Base-by-base conservation (phyloP, 2,329 filamentous ascomycete genomes). In the Cephalotrichum gorgonifer region DNA sequence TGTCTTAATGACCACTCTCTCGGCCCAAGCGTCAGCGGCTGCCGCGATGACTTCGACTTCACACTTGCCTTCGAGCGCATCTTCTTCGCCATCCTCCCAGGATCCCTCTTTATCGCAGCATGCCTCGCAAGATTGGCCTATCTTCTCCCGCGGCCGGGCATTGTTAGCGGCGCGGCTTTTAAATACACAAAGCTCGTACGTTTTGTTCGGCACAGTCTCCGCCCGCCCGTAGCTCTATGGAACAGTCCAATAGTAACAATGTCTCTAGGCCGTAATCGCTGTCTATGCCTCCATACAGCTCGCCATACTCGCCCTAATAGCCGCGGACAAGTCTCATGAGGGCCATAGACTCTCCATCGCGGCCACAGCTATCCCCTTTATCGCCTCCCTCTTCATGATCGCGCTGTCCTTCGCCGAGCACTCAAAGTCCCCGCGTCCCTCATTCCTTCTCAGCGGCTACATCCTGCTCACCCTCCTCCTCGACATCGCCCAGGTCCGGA, bases 21-120 rank as follows among this genome's bases (percentile, higher is more conserved):
- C 20, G 72, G 73, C 3, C 72, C 73, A 0, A 54, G 57, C 6
- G 68, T 75, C n/a, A 54, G 54, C 9, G 70, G 68, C 22, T 75
- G 72, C 49, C 68, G 72, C 9, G 65, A 60, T 46, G 66, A 72
- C 50, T 76, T 76, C 49, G 73, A 75, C 55, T 74, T 75, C 50
- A 76, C 73, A 1, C 58, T 75, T 45, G 64, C 62, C 26, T 75
- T 77, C 48, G 72, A 75, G 55, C 62, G 68, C 20, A 60, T 73
- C 4, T 63, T 75, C 45, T 62, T 76, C n/a, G 63, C 65, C 1
- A 61, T 74, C 8, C 56, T 70, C 3, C 73, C 73, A 0, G 57
- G 66, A 0, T 54, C 62, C 1, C 47, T 71, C 0, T 72, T 74
- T 38, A 53, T 71, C 12, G 52, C 62, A 0, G 47, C 64, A 2